Evolutionary conservation across 345 rosid genomes (phyloP).

Genomic region (Schrenkiella parvula): DNA sequence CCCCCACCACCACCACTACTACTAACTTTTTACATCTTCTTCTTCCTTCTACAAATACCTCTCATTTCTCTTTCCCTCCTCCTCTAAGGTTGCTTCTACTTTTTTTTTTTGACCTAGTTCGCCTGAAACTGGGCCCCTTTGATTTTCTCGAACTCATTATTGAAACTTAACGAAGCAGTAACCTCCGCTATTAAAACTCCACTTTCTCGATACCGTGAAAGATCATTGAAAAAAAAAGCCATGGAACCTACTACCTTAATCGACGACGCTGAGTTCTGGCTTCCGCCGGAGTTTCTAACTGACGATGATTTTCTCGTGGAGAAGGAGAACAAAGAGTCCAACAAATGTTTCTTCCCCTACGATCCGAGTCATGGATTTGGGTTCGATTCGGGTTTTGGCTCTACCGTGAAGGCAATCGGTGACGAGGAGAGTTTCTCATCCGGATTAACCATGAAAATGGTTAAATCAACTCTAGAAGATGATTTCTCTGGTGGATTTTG

Average conservation of each 20-base stretch:
- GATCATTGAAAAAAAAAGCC: background rate
- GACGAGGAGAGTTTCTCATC: constrained; percentile 53
- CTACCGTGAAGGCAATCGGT: constrained; percentile 57
- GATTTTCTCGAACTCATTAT: constrained; percentile 30
- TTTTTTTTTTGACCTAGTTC: background rate
- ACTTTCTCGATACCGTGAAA: background rate
- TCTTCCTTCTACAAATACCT: constrained; percentile 39
- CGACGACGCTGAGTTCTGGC: constrained; percentile 67
- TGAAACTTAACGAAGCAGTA: constrained; percentile 44
- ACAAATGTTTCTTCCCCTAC: background rate
- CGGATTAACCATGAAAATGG: constrained; percentile 44
- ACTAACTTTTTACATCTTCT: background rate
- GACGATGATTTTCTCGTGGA: constrained; percentile 55
- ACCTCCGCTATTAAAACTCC: background rate
- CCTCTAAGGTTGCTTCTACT: background rate
- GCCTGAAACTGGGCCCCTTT: constrained; percentile 36
- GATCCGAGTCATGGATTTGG: constrained; percentile 33
- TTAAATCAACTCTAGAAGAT: constrained; percentile 41
- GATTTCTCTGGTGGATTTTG: constrained; percentile 23
- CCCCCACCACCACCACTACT: constrained; percentile 14
- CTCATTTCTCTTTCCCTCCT: background rate
- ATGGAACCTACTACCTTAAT: constrained; percentile 54
- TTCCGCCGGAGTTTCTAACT: constrained; percentile 67
- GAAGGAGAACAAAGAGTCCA: background rate
- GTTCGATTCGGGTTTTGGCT: constrained; percentile 31